These are phyloP conservation scores for Malus sieversii DNA, from an alignment of 306 rosid genomes.

Conservation along the genomic window DNA sequence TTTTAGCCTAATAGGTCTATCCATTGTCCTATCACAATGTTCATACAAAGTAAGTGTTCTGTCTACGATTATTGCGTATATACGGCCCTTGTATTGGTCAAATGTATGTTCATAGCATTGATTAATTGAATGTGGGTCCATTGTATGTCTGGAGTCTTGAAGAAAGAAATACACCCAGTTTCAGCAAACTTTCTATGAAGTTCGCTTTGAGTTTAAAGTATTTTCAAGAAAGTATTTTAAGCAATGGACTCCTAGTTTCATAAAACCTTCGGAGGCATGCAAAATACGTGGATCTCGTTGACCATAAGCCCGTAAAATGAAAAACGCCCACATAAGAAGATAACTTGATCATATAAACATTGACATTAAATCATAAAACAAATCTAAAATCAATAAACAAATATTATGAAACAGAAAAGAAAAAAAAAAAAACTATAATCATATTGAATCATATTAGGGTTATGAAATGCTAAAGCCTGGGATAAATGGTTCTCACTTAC, in stretches of 20 bases:
- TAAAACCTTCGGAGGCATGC: not conserved
- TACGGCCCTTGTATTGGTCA: not conserved
- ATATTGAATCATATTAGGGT: not conserved
- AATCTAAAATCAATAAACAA: not conserved
- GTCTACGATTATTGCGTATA: not conserved
- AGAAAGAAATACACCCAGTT: not conserved
- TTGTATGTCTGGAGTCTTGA: not conserved
- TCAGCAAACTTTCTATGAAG: not conserved
- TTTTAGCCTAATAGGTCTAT: not conserved
- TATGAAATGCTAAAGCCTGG: not conserved
- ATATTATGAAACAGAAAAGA: not conserved
- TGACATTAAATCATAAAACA: not conserved
- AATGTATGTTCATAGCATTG: not conserved
- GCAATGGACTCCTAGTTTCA: not conserved
- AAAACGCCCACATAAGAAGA: not conserved
- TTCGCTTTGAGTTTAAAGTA: too few species aligned
- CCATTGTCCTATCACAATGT: not conserved
- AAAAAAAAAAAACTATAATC: not conserved
- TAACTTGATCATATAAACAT: not conserved
- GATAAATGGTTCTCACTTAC: slow-evolving; percentile 33
- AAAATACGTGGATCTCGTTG: not conserved
- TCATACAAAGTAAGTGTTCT: not conserved
- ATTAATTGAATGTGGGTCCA: too few species aligned
- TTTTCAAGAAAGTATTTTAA: not conserved
- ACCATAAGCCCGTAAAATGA: not conserved